phyloP scores from a whole-genome alignment of 352 stramenopile genomes.

The Peronospora farinosa region DNA sequence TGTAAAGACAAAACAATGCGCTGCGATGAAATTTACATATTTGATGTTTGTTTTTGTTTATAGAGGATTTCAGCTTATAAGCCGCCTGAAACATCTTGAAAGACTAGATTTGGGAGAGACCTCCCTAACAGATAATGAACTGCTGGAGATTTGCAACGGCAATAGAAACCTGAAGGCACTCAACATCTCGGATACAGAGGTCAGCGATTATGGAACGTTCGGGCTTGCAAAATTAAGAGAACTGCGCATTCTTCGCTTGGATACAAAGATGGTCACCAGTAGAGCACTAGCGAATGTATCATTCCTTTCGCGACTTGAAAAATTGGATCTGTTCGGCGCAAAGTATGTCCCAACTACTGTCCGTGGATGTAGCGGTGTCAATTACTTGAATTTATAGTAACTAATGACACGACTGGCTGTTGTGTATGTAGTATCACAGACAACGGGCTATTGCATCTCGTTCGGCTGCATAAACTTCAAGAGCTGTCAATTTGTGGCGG shows the following conservation, averaged over 20 bases:
- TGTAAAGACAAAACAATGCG: not conserved
- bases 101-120: constrained; percentile 57
- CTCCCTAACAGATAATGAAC: constrained; percentile 43
- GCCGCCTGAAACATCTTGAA: constrained; percentile 43
- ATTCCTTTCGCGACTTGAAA: constrained; percentile 43
- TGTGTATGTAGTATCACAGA: constrained; percentile 48
- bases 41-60: constrained; percentile 1
- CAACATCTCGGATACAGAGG: constrained; percentile 64
- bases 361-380: not conserved
- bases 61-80: constrained; percentile 71
- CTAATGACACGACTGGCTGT: constrained; percentile 2
- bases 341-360: constrained; percentile 28
- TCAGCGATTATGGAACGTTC: constrained; percentile 50
- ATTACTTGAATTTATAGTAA: not conserved
- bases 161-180: constrained; percentile 38
- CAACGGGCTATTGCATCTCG: constrained; percentile 58
- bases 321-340: constrained; percentile 70
- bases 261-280: constrained; percentile 63
- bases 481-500: constrained; percentile 65
- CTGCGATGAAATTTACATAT: constrained; percentile 3
- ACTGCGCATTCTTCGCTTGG: constrained; percentile 54
- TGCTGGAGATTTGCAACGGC: constrained; percentile 58
- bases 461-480: constrained; percentile 41
- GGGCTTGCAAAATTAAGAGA: constrained; percentile 46
- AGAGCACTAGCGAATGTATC: constrained; percentile 48